Conservation (phyloP, 2,329 filamentous ascomycete species). For the Sporothrix sp. region DNA sequence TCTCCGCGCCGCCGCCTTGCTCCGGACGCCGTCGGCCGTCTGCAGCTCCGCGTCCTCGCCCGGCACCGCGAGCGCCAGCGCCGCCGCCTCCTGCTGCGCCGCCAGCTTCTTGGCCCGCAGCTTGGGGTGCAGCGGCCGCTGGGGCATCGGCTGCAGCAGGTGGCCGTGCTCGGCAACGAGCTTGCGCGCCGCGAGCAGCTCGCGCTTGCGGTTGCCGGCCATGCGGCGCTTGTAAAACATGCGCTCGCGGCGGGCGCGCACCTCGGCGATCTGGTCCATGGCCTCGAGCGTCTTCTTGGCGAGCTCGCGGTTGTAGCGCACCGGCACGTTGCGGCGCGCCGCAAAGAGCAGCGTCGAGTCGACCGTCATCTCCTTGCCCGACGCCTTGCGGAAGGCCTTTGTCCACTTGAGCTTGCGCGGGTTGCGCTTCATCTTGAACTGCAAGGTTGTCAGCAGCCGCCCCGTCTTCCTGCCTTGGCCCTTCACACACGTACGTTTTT, state of each 20-base stretch:
- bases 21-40: constrained; percentile 22
- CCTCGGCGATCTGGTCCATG: constrained; percentile 85
- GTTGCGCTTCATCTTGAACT: constrained; percentile 98
- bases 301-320: constrained; percentile 91
- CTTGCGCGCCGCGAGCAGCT: constrained; percentile 72
- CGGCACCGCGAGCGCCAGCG: constrained; percentile 16
- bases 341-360: constrained; percentile 90
- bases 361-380: constrained; percentile 82
- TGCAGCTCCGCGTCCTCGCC: constrained; percentile 49
- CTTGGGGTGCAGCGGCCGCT: constrained; percentile 29
- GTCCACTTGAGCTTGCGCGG: constrained; percentile 96
- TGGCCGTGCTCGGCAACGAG: constrained; percentile 88
- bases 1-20: constrained; percentile 25
- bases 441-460: not conserved
- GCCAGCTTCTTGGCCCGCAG: constrained; percentile 30
- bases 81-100: constrained; percentile 20
- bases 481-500: constrained; percentile 39
- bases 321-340: constrained; percentile 83
- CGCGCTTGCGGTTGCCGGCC: constrained; percentile 77
- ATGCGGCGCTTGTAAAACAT: constrained; percentile 92
- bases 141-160: constrained; percentile 60
- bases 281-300: constrained; percentile 79
- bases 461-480: not conserved
- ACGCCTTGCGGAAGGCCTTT: constrained; percentile 77
- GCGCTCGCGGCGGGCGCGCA: constrained; percentile 71